Conservation (phyloP, 257 asterid genomes). For the Nicotiana obtusifolia region DNA sequence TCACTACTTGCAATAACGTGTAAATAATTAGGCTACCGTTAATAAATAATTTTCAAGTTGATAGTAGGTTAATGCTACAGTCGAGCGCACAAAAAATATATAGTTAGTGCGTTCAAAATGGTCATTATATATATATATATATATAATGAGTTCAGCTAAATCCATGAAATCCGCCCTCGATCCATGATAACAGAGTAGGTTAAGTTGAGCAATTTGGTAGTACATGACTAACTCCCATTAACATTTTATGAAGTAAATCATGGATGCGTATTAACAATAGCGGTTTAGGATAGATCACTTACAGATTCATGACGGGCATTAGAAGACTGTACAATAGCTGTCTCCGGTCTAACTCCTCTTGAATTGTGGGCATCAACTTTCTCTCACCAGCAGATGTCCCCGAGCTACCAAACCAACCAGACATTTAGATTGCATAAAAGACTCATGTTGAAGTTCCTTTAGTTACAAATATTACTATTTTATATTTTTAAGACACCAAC, state of each 20-base stretch:
- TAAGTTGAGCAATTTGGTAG: not conserved
- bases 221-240: not conserved
- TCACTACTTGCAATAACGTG: no score
- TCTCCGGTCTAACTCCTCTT: constrained; percentile 65
- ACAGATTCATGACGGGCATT: constrained; percentile 86
- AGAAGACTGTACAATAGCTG: constrained; percentile 61
- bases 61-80: no score
- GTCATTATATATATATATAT: no score
- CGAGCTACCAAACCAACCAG: constrained; percentile 34
- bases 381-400: constrained; percentile 92
- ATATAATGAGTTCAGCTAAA: no score
- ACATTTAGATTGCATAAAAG: no score
- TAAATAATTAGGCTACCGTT: no score
- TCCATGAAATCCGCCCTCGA: no score
- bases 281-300: constrained; percentile 15
- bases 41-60: no score
- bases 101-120: no score
- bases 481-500: not conserved
- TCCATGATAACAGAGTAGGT: not conserved
- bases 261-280: not conserved
- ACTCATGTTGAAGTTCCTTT: not conserved
- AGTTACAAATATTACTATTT: not conserved
- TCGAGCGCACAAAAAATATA: no score
- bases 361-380: constrained; percentile 75
- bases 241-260: not conserved